Evolutionary conservation across 352 stramenopile species (phyloP), one percentile per base, ranked within the genome.

Genomic region (Phytopythium boreale): DNA sequence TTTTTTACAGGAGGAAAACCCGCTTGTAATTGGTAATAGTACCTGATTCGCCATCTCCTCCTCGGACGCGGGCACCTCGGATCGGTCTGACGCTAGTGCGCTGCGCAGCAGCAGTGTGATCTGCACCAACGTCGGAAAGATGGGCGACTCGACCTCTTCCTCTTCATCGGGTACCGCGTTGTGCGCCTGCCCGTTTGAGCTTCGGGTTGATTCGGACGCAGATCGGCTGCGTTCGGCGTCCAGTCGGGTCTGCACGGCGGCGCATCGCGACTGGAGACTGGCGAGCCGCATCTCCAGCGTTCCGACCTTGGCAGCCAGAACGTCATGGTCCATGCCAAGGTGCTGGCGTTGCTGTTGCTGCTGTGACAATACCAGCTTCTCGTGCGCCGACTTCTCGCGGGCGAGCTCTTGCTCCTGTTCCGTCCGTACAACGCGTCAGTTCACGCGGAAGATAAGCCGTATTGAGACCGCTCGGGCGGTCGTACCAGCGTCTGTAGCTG

Each of bases 81-180:
- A 20, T 10, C 29, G 39, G 22, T 61, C 52, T 8, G 29, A 69
- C 4, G 62, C 22, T 2, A 63, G 15, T 2, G 46, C 37, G 17
- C 56, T 66, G 3, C 64, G 67, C 20, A 78, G 27, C 39, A 67
- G 43, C 6, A 66, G 59, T 0, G 53, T 44, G 31, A 67, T 60
- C 27, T 77, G 67, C 20, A 75, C 55, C 10, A 79, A 56, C 19
- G n/a, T 61, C 0, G 68, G 47, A 15, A 72, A 75, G 39, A 70
- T 56, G 4, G 67, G 27, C 15, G 46, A 34, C 31, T 55, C 59
- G n/a, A 7, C 22, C 3, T 60, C 50, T 4, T 56, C 31, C 2
- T 27, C 27, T 26, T 26, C 24, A 19, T n/a, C n/a, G n/a, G 1
- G 12, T 17, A 22, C 12, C 5, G 1, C 11, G 10, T 8, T 7